Evolutionary conservation across 805 yeast species (phyloP).

Genomic region (Candida boleticola): DNA sequence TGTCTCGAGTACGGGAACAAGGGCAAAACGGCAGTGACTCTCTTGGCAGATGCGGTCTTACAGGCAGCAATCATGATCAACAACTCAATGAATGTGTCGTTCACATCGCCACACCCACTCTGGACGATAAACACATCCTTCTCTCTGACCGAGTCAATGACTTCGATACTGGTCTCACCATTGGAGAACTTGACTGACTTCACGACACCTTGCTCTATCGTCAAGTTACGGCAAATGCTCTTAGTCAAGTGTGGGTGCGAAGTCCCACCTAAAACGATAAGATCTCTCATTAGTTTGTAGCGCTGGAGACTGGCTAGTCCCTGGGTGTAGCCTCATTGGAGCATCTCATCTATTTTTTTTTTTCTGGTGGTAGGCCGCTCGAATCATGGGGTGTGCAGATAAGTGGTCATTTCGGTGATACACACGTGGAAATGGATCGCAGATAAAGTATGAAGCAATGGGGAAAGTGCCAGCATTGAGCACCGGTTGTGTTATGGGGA

Average conservation of each 20-base stretch:
- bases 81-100: slow-evolving; percentile 81
- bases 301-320: neutral
- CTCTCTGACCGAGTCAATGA: slow-evolving; percentile 87
- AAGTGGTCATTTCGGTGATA: too few relatives aligned
- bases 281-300: slow-evolving; percentile 61
- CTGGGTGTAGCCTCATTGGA: neutral
- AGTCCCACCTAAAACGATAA: slow-evolving; percentile 86
- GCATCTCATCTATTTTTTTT: neutral
- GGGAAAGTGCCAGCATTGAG: too few relatives aligned
- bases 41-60: slow-evolving; percentile 83
- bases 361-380: neutral
- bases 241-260: slow-evolving; percentile 80
- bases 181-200: slow-evolving; percentile 67
- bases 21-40: slow-evolving; percentile 90
- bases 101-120: slow-evolving; percentile 83
- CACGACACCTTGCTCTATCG: slow-evolving; percentile 70
- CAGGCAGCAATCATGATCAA: slow-evolving; percentile 87
- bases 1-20: slow-evolving; percentile 94
- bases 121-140: slow-evolving; percentile 93
- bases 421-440: too few relatives aligned
- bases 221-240: slow-evolving; percentile 72
- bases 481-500: too few relatives aligned
- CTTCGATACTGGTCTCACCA: slow-evolving; percentile 90
- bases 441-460: too few relatives aligned
- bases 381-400: neutral